Evolutionary conservation across 2,329 filamentous ascomycete species (phyloP).

Genomic region (Penicillium expansum): DNA sequence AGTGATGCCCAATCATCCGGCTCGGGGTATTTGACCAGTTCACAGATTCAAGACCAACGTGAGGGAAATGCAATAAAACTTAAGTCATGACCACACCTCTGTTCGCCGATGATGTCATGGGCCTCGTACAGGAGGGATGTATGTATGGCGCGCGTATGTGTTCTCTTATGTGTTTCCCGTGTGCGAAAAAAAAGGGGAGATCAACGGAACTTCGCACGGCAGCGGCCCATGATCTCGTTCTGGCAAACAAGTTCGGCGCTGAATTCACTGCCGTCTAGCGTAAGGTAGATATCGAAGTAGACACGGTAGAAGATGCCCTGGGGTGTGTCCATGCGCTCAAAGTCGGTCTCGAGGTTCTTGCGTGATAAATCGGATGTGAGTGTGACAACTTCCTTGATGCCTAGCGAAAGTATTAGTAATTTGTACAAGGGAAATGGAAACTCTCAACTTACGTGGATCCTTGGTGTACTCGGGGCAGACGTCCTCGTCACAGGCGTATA

Average conservation of each 20-base stretch:
- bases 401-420: constrained; percentile 47
- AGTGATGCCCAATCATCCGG: constrained; percentile 11
- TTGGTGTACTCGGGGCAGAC: constrained; percentile 98
- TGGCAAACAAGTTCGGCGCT: constrained; percentile 98
- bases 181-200: neutral
- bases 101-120: neutral
- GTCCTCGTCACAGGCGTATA: constrained; percentile 97
- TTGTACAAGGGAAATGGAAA: neutral
- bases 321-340: constrained; percentile 98
- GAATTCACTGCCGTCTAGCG: constrained; percentile 94
- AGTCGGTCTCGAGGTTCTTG: constrained; percentile 99
- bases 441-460: constrained; percentile 82
- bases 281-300: constrained; percentile 73
- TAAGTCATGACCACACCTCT: neutral
- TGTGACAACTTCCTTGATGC: constrained; percentile 98
- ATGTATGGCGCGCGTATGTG: neutral
- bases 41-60: neutral
- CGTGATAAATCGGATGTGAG: constrained; percentile 94
- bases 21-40: neutral
- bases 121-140: neutral
- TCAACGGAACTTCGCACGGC: constrained; percentile 80
- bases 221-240: constrained; percentile 97
- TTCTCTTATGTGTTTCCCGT: neutral
- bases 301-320: constrained; percentile 92
- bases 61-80: neutral